These are phyloP conservation scores for Lactarius pseudohatsudake DNA, from an alignment of 768 basidiomycete genomes.

Conservation along the genomic window DNA sequence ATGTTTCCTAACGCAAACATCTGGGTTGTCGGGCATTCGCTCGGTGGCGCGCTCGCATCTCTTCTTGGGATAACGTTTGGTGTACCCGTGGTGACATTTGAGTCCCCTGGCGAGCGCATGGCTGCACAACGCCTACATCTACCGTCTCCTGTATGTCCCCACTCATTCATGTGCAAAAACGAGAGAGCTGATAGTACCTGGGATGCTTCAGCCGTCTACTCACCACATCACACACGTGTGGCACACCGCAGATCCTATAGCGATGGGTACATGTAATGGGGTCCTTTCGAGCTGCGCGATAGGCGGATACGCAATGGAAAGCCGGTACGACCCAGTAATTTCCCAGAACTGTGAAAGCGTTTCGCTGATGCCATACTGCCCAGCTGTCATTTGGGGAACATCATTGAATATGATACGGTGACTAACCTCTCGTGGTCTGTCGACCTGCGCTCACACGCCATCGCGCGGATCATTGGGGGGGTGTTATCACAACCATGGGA, in stretches of 20 bases:
- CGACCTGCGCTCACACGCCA: slow-evolving; percentile 77
- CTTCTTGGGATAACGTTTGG: slow-evolving; percentile 90
- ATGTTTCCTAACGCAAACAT: slow-evolving; percentile 89
- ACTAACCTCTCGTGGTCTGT: slow-evolving; percentile 82
- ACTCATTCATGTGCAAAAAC: background rate
- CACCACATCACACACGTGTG: slow-evolving; percentile 86
- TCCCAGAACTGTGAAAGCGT: background rate
- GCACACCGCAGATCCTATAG: slow-evolving; percentile 92
- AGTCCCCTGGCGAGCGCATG: slow-evolving; percentile 65
- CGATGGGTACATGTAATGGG: slow-evolving; percentile 82
- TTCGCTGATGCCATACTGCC: background rate
- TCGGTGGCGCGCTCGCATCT: slow-evolving; percentile 87
- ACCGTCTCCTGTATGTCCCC: slow-evolving; percentile 67
- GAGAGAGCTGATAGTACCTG: background rate
- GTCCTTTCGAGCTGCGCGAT: slow-evolving; percentile 77
- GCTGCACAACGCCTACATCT: slow-evolving; percentile 80
- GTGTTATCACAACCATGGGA: slow-evolving; percentile 72
- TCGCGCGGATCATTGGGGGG: slow-evolving; percentile 74
- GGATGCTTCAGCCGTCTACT: slow-evolving; percentile 53
- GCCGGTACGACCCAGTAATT: slow-evolving; percentile 39
- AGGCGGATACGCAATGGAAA: slow-evolving; percentile 85
- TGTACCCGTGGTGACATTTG: slow-evolving; percentile 85
- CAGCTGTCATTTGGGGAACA: slow-evolving; percentile 83
- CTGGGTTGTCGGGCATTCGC: slow-evolving; percentile 83
- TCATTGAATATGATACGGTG: slow-evolving; percentile 92